Base-by-base conservation (phyloP, 1,284 basidiomycete species). In the Irpex sp. region DNA sequence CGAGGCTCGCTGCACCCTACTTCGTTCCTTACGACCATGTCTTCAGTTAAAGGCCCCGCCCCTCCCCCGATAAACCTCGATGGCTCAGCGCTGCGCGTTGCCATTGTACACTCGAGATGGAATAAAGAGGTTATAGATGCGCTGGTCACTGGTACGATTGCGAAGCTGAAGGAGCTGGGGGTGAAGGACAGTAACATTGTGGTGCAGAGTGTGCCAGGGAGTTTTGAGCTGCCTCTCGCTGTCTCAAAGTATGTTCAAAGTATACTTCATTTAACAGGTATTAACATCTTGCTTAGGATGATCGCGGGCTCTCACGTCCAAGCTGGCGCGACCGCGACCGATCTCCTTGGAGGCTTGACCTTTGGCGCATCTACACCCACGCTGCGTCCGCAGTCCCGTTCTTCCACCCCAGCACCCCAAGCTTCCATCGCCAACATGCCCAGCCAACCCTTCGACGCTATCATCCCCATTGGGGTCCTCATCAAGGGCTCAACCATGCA, bases 401-500 rank as follows among this genome's bases (percentile, higher is more conserved):
- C 61, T 19, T 72, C 79, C 46, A 76, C 79, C 53, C 71, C 76
- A 7, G 66, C 65, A n/a, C 82, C 84, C 56, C 81, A 82, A 57
- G 74, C 83, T 0, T 77, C 77, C 13, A 72, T 72, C 6, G 66
- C 67, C 5, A 70, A 75, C 43, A 77, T 81, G 70, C 81, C 86
- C 8, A 85, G 81, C 57, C 82, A 85, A 62, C 89, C 94, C 0
- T 96, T 98, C 69, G 92, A 97, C 77, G 97, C 95, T 9, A 89
- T 98, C 67, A 97, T 99, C 72, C 94, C 95, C 47, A 95, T 99
- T 71, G 97, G 97, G 8, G 94, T 96, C 54, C 88, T 99, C 73
- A 98, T 99, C 84, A 99, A 99, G 78, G 97, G 95, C 62, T 84
- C 87, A 3, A 97, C 95, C 13, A 97, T 97, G 94, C 95, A 98